phyloP scores from a whole-genome alignment of 495 filamentous ascomycete genomes.

The Sphaerosporella brunnea region DNA sequence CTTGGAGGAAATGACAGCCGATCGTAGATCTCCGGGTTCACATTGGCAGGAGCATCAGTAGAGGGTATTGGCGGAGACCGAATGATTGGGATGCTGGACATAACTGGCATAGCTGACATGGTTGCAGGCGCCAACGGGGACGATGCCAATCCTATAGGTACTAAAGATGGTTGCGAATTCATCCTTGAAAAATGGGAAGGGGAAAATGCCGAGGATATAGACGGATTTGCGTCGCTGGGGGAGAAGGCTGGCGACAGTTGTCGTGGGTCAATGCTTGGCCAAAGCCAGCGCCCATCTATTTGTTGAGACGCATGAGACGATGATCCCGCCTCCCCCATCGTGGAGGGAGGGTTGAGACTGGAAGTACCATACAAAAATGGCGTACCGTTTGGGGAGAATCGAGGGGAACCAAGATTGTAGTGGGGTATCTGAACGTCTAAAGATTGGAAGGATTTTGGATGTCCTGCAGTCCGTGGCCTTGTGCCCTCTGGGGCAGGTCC shows the following conservation, averaged over 20 bases:
- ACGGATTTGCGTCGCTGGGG: constrained; percentile 6
- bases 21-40: constrained; percentile 58
- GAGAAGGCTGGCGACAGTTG: constrained; percentile 21
- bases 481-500: constrained; percentile 37
- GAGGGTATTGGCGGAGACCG: constrained; percentile 27
- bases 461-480: constrained; percentile 49
- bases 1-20: constrained; percentile 47
- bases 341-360: constrained; percentile 31
- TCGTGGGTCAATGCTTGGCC: constrained; percentile 29
- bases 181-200: background rate
- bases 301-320: constrained; percentile 37
- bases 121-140: constrained; percentile 26
- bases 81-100: constrained; percentile 29
- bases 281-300: constrained; percentile 30
- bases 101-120: no score
- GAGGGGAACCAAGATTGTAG: constrained; percentile 67
- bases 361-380: constrained; percentile 65
- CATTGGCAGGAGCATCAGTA: constrained; percentile 25
- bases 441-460: constrained; percentile 34
- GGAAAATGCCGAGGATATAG: background rate
- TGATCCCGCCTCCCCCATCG: constrained; percentile 19
- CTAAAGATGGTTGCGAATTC: constrained; percentile 1
- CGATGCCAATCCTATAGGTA: constrained; percentile 10
- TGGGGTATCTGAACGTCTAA: constrained; percentile 71
- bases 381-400: constrained; percentile 61